Evolutionary conservation across 345 rosid species (phyloP).

Genomic region (Pugionium dolabratum): DNA sequence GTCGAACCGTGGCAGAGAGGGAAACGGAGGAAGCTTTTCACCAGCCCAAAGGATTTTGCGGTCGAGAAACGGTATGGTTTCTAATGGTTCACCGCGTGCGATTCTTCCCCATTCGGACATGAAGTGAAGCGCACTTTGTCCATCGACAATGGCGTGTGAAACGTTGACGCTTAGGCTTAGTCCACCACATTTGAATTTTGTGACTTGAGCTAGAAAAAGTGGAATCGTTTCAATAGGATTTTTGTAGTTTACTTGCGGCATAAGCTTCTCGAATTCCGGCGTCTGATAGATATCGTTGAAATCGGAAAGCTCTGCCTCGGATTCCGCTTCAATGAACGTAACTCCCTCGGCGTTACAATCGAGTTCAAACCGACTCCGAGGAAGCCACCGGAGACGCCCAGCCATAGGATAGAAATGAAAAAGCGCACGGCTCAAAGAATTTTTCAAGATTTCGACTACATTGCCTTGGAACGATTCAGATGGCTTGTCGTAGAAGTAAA

Average conservation of each 20-base stretch:
- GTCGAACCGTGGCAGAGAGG: conserved; percentile 15
- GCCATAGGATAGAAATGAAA: conserved; percentile 61
- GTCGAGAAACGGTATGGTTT: conserved; percentile 44
- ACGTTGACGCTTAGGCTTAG: conserved; percentile 46
- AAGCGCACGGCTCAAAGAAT: conserved; percentile 46
- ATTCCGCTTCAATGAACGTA: conserved; percentile 48
- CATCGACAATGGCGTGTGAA: conserved; percentile 64
- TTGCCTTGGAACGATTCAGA: conserved; percentile 33
- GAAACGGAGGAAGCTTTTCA: conserved; percentile 39
- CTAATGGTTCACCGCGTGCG: conserved; percentile 45
- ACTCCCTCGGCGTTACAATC: conserved; percentile 53
- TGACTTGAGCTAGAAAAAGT: conserved; percentile 50
- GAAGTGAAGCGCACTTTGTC: conserved; percentile 58
- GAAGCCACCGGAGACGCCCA: conserved; percentile 58
- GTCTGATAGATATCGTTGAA: conserved; percentile 46
- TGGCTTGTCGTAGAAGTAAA: conserved; percentile 55
- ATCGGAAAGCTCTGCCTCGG: conserved; percentile 39
- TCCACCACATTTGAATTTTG: conserved; percentile 59
- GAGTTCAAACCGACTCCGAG: conserved; percentile 49
- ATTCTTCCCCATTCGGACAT: conserved; percentile 57
- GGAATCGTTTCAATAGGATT: conserved; percentile 50
- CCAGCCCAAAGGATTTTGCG: conserved; percentile 47
- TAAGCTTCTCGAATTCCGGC: conserved; percentile 41
- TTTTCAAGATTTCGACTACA: conserved; percentile 40
- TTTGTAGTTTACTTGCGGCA: conserved; percentile 50